Base-by-base conservation (phyloP, 2,329 filamentous ascomycete genomes). In the Capronia americana region DNA sequence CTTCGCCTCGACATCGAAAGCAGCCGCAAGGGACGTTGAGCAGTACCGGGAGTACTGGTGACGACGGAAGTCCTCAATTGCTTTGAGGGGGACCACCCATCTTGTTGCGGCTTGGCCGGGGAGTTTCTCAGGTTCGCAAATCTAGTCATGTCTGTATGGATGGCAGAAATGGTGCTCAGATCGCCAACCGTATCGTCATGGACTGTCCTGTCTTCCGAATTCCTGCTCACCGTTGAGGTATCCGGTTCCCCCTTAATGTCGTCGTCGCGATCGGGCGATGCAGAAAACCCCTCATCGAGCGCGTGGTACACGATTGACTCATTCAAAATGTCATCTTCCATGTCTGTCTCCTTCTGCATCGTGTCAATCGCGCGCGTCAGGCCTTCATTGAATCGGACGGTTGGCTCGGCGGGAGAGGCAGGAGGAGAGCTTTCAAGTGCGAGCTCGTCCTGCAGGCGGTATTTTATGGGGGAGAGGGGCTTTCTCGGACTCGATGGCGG, bases 141-240 rank as follows among this genome's bases (percentile, higher is more conserved):
- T 73, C 89, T 88, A 23, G 92, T 95, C 87, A 95, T 87, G 73
- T 94, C 92, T 20, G 81, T 76, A 5, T 92, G 92, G 61, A 97
- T 87, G 8, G 92, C 92, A 1, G 94, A 97, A 78, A 97, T 97
- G 12, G 86, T 88, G 81, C 92, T 97, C 76, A 96, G 91, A 74
- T 80, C 79, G 11, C 81, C 81, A 53, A 82, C 78, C 30, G 76
- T 75, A 14, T 77, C 77, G 61, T 74, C 72, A 59, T 74, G 73
- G 23, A 66, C 70, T 55, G 75, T 73, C 20, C 77, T 70, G n/a
- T 72, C 69, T 12, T 72, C 68, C 20, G 74, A 44, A 23, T 69
- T 66, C 28, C 72, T 44, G 28, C 68, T 71, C 38, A 71, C 64
- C 12, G 69, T 57, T 57, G 75, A 71, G 34, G 74, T 64, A 20